These are phyloP conservation scores for Mesotaenium endlicherianum DNA, from an alignment of 139 green algal species.

Conservation along the genomic window DNA sequence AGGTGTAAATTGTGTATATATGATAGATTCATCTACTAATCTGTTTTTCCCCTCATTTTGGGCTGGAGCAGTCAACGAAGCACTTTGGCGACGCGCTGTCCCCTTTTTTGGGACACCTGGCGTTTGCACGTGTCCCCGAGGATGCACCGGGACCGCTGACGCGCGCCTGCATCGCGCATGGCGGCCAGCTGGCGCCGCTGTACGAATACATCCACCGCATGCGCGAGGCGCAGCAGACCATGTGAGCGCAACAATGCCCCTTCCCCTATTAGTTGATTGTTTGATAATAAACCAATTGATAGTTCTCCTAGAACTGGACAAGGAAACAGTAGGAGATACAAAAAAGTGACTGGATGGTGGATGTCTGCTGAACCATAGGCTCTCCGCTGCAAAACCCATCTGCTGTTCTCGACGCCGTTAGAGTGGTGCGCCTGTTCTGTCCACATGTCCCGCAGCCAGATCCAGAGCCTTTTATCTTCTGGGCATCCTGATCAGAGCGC, in stretches of 20 bases:
- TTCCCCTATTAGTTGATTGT: neutral
- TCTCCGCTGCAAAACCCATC: neutral
- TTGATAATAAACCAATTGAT: neutral
- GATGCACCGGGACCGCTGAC: neutral
- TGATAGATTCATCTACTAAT: neutral
- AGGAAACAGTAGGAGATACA: no score
- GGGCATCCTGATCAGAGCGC: no score
- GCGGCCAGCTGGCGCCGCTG: slow-evolving; percentile 5
- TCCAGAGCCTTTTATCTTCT: neutral
- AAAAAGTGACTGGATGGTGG: no score
- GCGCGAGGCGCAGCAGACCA: neutral
- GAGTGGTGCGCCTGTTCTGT: neutral
- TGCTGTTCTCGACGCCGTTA: neutral
- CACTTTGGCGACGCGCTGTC: slow-evolving; percentile 42
- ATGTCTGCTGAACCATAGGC: neutral
- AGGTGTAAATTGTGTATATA: neutral
- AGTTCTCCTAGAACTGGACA: no score
- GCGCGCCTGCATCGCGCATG: slow-evolving; percentile 13
- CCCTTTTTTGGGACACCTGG: slow-evolving; percentile 12
- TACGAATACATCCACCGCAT: slow-evolving; percentile 40
- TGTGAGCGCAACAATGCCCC: neutral
- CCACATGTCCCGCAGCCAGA: neutral
- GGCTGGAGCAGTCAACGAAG: slow-evolving; percentile 19
- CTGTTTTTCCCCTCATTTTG: neutral
- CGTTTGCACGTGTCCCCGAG: neutral